Evolutionary conservation across 2,329 filamentous ascomycete genomes (phyloP).

Genomic region (Pseudocercospora musae): DNA sequence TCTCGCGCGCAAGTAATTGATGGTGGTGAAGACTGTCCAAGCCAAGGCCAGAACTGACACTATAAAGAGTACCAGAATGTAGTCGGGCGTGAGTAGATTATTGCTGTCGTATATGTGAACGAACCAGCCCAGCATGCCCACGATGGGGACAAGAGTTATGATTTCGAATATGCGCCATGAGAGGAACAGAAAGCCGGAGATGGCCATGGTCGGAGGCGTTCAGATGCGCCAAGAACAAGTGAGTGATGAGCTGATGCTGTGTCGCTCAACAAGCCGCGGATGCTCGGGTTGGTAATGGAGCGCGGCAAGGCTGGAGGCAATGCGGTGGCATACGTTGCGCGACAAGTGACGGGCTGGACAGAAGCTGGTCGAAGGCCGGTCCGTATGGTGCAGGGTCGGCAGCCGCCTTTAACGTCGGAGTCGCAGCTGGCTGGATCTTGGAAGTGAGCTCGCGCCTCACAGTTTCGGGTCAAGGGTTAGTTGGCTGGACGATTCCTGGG

Average conservation of each 20-base stretch:
- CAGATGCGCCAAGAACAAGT: background rate
- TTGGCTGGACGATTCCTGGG: background rate
- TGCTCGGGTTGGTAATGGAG: background rate
- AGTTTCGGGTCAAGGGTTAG: background rate
- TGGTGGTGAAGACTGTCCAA: slow-evolving; percentile 59
- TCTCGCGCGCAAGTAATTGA: slow-evolving; percentile 57
- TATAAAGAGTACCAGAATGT: slow-evolving; percentile 64
- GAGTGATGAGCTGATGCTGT: background rate
- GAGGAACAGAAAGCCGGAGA: slow-evolving; percentile 59
- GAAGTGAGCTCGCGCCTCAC: background rate
- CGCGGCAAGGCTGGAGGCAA: background rate
- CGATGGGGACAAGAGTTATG: slow-evolving; percentile 59
- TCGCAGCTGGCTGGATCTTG: slow-evolving; percentile 1
- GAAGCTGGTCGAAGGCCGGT: background rate
- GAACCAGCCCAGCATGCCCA: slow-evolving; percentile 64
- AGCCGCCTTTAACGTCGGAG: background rate
- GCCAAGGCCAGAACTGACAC: slow-evolving; percentile 59
- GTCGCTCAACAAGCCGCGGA: background rate
- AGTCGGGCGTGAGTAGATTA: slow-evolving; percentile 58
- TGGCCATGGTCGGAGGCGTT: slow-evolving; percentile 37
- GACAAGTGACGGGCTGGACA: background rate
- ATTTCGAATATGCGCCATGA: slow-evolving; percentile 61
- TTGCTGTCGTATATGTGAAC: slow-evolving; percentile 56
- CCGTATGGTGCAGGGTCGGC: background rate
- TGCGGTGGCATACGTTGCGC: background rate